Base-by-base conservation (phyloP, 768 basidiomycete species). In the Neoboletus subvelutipes region DNA sequence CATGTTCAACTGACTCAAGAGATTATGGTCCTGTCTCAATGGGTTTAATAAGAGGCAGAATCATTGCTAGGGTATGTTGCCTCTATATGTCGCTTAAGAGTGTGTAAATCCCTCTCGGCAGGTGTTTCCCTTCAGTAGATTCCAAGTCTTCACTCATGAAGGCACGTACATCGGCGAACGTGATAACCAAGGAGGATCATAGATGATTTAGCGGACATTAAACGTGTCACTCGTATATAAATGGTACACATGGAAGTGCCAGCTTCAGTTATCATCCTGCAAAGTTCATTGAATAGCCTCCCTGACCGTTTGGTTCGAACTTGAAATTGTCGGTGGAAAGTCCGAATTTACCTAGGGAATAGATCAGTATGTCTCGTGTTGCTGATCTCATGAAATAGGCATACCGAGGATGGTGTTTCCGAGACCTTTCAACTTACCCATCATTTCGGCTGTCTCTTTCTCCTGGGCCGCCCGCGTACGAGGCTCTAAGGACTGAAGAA, bases 291-390 rank as follows among this genome's bases (percentile, higher is more conserved):
- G 89, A 90, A 76, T 98, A 98, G 0, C 96, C 94, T n/a, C 96
- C 96, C 59, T 94, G 87, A 7, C 88, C 92, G 61, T 96, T 95
- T 18, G 92, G 92, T 57, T 87, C 86, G 66, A 99, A 92, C 75
- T 98, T 90, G 81, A 98, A 98, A 75, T 96, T 98, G 68, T 98
- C 87, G 0, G 95, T 98, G 15, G 89, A 94, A 60, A 98, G 71
- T 18, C 97, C 96, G 67, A 98, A 98, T 58, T 90, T 91, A 4
- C 93, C 92, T 95, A 18, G 47, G 15, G 51, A 50, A 33, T 6
- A 26, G 22, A 20, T 22, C 13, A 37, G 49, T 7, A 37, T 46
- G 22, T 45, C 56, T 33, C 52, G 51, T 24, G 28, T 45, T 11
- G 29, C 36, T 20, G 40, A 45, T 40, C 17, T 49, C 49, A 33